These are phyloP conservation scores for Sclerospora graminicola DNA, from an alignment of 352 stramenopile genomes.

Conservation along the genomic window DNA sequence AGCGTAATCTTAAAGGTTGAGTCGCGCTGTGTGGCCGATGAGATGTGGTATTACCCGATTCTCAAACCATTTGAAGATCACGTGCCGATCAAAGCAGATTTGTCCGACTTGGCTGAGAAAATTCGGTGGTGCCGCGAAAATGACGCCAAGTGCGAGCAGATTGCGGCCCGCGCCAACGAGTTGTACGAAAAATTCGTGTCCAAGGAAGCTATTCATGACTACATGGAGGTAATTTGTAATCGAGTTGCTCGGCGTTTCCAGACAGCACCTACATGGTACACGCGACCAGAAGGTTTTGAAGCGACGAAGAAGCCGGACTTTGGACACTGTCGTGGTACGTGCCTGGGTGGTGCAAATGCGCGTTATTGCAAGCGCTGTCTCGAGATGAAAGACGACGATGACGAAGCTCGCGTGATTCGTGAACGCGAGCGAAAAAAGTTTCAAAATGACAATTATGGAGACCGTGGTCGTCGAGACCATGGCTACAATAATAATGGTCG, in stretches of 20 bases:
- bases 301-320: conserved; percentile 51
- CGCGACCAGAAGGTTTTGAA: conserved; percentile 44
- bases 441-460: conserved; percentile 14
- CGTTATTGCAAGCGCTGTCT: conserved; percentile 59
- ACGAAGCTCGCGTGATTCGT: conserved; percentile 18
- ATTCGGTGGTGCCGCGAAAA: conserved; percentile 96
- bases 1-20: conserved; percentile 96
- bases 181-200: conserved; percentile 91
- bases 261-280: conserved; percentile 49
- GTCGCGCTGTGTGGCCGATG: conserved; percentile 90
- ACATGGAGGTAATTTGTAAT: conserved; percentile 93
- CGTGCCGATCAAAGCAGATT: conserved; percentile 93
- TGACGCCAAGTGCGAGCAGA: conserved; percentile 93
- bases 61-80: conserved; percentile 95
- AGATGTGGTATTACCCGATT: conserved; percentile 97
- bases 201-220: conserved; percentile 93
- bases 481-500: conserved; percentile 19
- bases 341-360: conserved; percentile 38
- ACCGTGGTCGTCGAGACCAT: conserved; percentile 11
- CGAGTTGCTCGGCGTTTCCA: conserved; percentile 86
- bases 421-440: conserved; percentile 11
- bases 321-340: conserved; percentile 40
- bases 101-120: conserved; percentile 97
- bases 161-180: conserved; percentile 89
- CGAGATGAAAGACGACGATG: conserved; percentile 57